These are phyloP conservation scores for Aurantiochytrium sp. DNA, from an alignment of 108 stramenopile species.

Conservation along the genomic window DNA sequence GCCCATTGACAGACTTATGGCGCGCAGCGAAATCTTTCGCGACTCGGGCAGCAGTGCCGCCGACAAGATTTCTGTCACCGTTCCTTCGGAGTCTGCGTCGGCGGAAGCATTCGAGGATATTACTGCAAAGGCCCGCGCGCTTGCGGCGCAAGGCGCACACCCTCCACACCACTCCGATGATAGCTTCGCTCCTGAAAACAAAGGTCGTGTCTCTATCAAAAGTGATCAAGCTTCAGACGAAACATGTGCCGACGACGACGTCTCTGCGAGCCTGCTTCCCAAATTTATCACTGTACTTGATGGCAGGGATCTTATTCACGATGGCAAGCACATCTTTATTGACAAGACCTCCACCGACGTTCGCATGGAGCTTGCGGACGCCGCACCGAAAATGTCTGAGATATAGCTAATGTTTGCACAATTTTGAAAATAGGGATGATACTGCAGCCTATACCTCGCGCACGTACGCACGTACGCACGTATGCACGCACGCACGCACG, in stretches of 20 bases:
- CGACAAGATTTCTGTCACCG: background rate
- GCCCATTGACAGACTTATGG: background rate
- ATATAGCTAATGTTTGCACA: too few species aligned
- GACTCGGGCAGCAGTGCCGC: background rate
- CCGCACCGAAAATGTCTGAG: background rate
- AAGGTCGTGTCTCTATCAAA: too few species aligned
- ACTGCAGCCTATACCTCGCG: too few species aligned
- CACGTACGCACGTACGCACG: too few species aligned
- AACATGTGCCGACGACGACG: background rate
- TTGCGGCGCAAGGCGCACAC: too few species aligned
- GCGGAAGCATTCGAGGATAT: background rate
- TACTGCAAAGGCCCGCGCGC: too few species aligned
- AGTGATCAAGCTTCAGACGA: too few species aligned
- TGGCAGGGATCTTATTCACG: background rate
- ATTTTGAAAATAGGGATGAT: too few species aligned
- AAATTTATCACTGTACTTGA: conserved; percentile 7
- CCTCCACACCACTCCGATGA: too few species aligned
- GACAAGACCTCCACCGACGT: background rate
- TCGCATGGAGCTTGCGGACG: background rate
- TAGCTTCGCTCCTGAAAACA: too few species aligned
- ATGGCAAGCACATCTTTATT: background rate
- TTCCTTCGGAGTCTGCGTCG: background rate
- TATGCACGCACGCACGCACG: too few species aligned
- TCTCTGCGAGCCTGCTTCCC: background rate
- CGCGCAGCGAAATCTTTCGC: background rate